Conservation (phyloP, 805 yeast species). For the Saccharomycodes ludwigii region DNA sequence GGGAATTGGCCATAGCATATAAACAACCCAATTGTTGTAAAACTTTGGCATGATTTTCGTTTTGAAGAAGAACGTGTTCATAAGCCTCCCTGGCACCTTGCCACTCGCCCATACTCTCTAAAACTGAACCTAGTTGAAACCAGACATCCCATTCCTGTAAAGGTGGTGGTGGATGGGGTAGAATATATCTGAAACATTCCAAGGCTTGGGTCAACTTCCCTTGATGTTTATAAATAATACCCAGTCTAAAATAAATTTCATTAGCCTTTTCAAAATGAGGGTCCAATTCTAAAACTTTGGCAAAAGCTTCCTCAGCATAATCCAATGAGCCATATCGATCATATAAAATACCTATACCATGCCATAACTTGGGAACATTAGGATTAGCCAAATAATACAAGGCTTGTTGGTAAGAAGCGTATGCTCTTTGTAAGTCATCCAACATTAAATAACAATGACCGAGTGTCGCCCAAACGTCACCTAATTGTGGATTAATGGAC, state of each 20-base stretch:
- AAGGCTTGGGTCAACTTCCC: slow-evolving; percentile 74
- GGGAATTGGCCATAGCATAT: slow-evolving; percentile 50
- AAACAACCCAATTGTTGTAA: slow-evolving; percentile 93
- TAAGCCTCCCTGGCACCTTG: slow-evolving; percentile 89
- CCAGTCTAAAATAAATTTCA: slow-evolving; percentile 91
- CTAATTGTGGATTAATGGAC: slow-evolving; percentile 70
- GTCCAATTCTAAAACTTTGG: slow-evolving; percentile 88
- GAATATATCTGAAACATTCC: slow-evolving; percentile 88
- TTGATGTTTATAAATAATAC: slow-evolving; percentile 93
- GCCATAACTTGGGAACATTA: slow-evolving; percentile 95
- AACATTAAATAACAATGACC: slow-evolving; percentile 96
- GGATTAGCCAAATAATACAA: slow-evolving; percentile 83
- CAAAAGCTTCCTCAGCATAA: slow-evolving; percentile 97
- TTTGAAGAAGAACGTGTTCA: slow-evolving; percentile 78
- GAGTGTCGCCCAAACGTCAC: slow-evolving; percentile 93
- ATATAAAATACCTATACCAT: slow-evolving; percentile 92
- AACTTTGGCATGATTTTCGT: slow-evolving; percentile 92
- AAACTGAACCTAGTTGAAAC: slow-evolving; percentile 95
- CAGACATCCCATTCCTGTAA: slow-evolving; percentile 94
- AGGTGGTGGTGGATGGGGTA: slow-evolving; percentile 88
- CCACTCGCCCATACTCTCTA: slow-evolving; percentile 89
- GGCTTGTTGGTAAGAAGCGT: slow-evolving; percentile 94
- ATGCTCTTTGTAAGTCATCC: slow-evolving; percentile 91
- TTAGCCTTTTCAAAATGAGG: slow-evolving; percentile 93
- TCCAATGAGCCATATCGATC: slow-evolving; percentile 94